These are phyloP conservation scores for Castanea crenata DNA, from an alignment of 306 rosid species.

Conservation along the genomic window DNA sequence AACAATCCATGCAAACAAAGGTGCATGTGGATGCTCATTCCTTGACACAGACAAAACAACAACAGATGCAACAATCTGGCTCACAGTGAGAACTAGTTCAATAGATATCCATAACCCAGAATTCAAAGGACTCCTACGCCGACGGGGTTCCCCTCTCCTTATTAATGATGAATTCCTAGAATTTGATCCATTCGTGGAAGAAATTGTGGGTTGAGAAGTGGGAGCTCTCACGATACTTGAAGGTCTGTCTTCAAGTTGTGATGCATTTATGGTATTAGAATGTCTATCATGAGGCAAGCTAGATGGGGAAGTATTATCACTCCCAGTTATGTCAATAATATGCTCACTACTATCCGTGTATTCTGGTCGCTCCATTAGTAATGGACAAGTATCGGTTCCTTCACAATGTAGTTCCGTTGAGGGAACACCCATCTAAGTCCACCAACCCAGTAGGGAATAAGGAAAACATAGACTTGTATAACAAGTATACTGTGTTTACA, in stretches of 20 bases:
- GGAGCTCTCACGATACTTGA: constrained; percentile 34
- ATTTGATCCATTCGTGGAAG: constrained; percentile 53
- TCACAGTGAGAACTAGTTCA: constrained; percentile 69
- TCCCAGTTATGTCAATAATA: constrained; percentile 57
- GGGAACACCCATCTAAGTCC: constrained; percentile 64
- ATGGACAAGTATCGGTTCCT: constrained; percentile 36
- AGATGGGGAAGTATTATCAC: constrained; percentile 50
- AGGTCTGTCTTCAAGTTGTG: constrained; percentile 53
- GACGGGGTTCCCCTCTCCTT: constrained; percentile 75
- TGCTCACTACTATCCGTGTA: constrained; percentile 38
- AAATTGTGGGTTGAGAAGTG: constrained; percentile 37
- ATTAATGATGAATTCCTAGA: constrained; percentile 55
- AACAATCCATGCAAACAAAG: constrained; percentile 83
- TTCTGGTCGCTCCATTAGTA: constrained; percentile 69
- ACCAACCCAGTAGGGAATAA: constrained; percentile 30
- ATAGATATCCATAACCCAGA: constrained; percentile 92
- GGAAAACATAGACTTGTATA: constrained; percentile 38
- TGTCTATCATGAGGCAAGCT: constrained; percentile 51
- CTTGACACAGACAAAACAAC: constrained; percentile 77
- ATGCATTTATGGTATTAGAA: constrained; percentile 36
- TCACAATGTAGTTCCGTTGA: constrained; percentile 46
- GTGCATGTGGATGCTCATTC: constrained; percentile 74
- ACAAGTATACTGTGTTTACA: constrained; percentile 11
- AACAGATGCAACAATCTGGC: constrained; percentile 87
- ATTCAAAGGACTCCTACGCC: constrained; percentile 84